A percentile compares a stretch with the other conserved stretches of the same genome.
Conservation (phyloP, 2,329 filamentous ascomycete genomes). For the Aspergillus glaucus region DNA sequence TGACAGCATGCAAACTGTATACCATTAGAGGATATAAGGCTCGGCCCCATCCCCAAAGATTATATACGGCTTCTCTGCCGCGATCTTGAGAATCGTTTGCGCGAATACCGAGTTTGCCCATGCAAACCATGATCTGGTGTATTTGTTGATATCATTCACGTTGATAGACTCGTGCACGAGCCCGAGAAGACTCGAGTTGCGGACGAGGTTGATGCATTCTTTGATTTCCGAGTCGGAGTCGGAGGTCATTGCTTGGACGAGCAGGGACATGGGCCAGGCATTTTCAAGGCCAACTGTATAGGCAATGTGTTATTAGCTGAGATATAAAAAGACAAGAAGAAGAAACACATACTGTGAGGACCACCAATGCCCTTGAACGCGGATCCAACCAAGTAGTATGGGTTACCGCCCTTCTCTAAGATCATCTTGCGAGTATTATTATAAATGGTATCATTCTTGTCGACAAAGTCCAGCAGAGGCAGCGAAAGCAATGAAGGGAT, state of each 20-base stretch:
- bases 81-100: constrained; percentile 82
- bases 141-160: constrained; percentile 62
- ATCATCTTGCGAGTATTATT: constrained; percentile 83
- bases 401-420: constrained; percentile 68
- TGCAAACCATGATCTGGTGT: constrained; percentile 91
- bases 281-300: constrained; percentile 73
- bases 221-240: constrained; percentile 74
- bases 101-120: constrained; percentile 98
- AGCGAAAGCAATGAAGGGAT: constrained; percentile 57
- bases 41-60: constrained; percentile 61
- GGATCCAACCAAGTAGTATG: constrained; percentile 74
- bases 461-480: constrained; percentile 54
- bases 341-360: constrained; percentile 47
- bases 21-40: constrained; percentile 21
- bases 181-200: constrained; percentile 67
- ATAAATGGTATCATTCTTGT: constrained; percentile 62
- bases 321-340: background rate
- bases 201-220: constrained; percentile 65
- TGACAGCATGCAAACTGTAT: background rate
- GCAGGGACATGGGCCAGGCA: constrained; percentile 93
- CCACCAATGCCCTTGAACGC: constrained; percentile 86
- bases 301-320: constrained; percentile 24
- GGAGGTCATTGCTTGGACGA: constrained; percentile 86
- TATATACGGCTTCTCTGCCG: constrained; percentile 79
- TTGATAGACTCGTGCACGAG: constrained; percentile 89